Conservation (phyloP, 2,329 filamentous ascomycete species). For the Sclerotinia spermophila region DNA sequence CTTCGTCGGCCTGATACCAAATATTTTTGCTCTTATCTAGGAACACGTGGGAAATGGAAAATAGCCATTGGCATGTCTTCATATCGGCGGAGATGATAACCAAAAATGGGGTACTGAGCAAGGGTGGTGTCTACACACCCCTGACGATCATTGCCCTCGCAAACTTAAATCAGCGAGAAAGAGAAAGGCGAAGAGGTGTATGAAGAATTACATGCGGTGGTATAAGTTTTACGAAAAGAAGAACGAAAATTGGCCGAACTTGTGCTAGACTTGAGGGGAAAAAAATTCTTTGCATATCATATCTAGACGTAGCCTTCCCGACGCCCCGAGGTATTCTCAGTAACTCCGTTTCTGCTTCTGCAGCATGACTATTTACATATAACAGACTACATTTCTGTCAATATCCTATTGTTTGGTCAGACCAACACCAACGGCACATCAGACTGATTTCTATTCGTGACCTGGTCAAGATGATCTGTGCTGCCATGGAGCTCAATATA, state of each 20-base stretch:
- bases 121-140: neutral
- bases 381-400: neutral
- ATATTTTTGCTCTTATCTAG: neutral
- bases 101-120: slow-evolving; percentile 1
- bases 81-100: neutral
- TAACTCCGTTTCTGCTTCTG: neutral
- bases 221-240: neutral
- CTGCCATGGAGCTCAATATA: neutral
- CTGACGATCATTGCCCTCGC: neutral
- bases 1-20: neutral
- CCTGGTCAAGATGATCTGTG: neutral
- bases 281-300: neutral
- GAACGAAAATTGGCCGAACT: neutral
- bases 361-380: neutral
- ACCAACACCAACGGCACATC: neutral
- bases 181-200: neutral
- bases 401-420: neutral
- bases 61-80: neutral
- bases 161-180: neutral
- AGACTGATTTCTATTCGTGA: neutral
- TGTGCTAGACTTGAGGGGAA: neutral
- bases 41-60: slow-evolving; percentile 28
- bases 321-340: neutral
- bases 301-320: neutral
- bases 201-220: too few species aligned